Base-by-base conservation (phyloP, 1,139 yeast species). In the Pichia sp. region DNA sequence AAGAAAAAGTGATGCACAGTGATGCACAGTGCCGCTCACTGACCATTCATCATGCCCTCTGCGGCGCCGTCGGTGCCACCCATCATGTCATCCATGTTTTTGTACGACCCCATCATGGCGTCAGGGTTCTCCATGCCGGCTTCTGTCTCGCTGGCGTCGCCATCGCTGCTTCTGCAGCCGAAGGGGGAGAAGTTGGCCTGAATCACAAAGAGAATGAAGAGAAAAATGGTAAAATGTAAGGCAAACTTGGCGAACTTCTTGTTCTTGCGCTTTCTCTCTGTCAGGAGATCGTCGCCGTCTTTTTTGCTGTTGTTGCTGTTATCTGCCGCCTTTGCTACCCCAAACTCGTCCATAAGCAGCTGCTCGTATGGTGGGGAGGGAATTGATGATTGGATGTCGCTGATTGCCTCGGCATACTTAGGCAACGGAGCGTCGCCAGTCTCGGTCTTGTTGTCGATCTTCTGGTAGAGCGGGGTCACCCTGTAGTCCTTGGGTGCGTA, bases 401-500 rank as follows among this genome's bases (percentile, higher is more conserved):
- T 19, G 23, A 43, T 25, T 9, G 46, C 37, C 34, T 43, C 46
- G 6, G n/a, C 7, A 28, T 40, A 46, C 31, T 34, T 40, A 13
- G 44, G 49, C 16, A 40, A 46, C 19, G 30, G 23, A 16, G 39
- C 2, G 9, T 23, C 23, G 3, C 4, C 16, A 18, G 39, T 8
- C 13, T 23, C 16, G 28, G 23, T 2, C 8, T 10, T 23, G 26
- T 36, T 45, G 23, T n/a, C 16, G 16, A 40, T 16, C 26, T 47
- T 47, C 22, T 46, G 50, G 44, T 52, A 61, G 5, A 57, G 51
- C 2, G 58, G 52, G 22, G 46, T 55, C 31, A 62, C 68, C 50
- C 59, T 64, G 54, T 65, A 66, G 10, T 54, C 52, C 51, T 64
- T 65, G 3, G 61, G 55, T 3, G 46, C 28, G 55, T 65, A 66